Base-by-base conservation (phyloP, 2,329 filamentous ascomycete genomes). In the Penicillium sp. region DNA sequence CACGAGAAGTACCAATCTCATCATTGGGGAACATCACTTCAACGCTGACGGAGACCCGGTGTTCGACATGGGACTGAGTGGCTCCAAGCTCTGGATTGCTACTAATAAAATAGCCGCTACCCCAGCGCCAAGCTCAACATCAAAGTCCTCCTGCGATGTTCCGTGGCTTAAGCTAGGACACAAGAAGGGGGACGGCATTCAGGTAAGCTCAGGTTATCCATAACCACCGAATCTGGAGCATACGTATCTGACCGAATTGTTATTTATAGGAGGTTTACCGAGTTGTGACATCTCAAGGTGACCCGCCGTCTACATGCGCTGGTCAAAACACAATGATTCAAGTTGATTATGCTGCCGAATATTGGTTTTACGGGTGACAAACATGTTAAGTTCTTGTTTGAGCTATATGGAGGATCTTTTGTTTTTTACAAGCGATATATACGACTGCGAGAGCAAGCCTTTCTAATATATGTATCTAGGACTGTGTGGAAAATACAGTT, bases 281-380 rank as follows among this genome's bases (percentile, higher is more conserved):
- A 38, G 68, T 77, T 8, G 61, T 75, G 46, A 76, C 75, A 1
- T 67, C 67, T 10, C 68, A 69, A 11, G 76, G 75, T 10, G 55
- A 60, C 10, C 49, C 73, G 12, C 74, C 75, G 22, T 57, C 60
- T 28, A 70, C 67, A 0, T 78, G 75, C 59, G 56, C 63, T 30
- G 64, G 66, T 7, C 67, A 71, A 53, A 46, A 64, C 8, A 56
- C 62, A 5, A 69, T 63, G 0, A 63, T 76, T 31, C 56, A 69
- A 48, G 67, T 75, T 22, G 65, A 72, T 19, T 78, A 78, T 65
- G 66, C 72, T 6, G 74, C 75, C 6, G 70, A 77, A 60, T 77
- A 77, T 56, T 77, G 73, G 74, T 75, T 77, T 25, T 78, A 73
- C 56, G 73, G 67, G 17, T 71, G 54, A 70, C n/a, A 9, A 14